Base-by-base conservation (phyloP, 441 rosid species). In the Eruca vesicaria region DNA sequence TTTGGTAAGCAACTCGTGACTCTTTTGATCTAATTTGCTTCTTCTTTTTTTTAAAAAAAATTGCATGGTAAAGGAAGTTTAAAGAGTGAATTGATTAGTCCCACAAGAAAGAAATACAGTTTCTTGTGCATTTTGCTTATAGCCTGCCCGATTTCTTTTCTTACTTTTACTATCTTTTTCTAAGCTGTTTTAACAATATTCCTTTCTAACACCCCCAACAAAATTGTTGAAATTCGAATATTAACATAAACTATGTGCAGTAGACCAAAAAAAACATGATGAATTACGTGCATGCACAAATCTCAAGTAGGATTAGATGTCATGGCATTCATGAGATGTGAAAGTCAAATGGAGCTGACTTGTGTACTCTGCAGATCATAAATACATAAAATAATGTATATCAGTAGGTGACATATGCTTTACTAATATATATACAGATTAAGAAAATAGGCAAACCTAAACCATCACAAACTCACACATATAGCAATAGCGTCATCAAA, bases 1-100 rank as follows among this genome's bases (percentile, higher is more conserved):
- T 71, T 77, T 71, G 80, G 80, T 77, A 77, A 77, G 73, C 80
- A 60, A 66, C 80, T 66, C 77, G 80, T 72, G 80, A 77, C 77
- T 77, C 73, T 60, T 71, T 38, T 50, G 56, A 70, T 45, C 56
- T 76, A 5, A 23, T 75, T 76, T 21, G 52, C 63, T 48, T 59
- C 32, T 53, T 76, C 56, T 75, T 63, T 16, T 55, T 67, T n/a
- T n/a, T n/a, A n/a, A n/a, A n/a, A n/a, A n/a, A 6, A 31, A 32
- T 70, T 57, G 62, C 26, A 35, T 21, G 36, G 38, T 36, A 8
- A 32, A 43, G 18, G 70, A 58, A 16, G 1, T 38, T 55, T 31
- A 21, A 58, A 19, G 52, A 71, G 43, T 58, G 56, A 65, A 71
- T 76, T 76, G 65, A 56, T 69, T 63, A 69, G 48, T 5, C 29